Evolutionary conservation across 2,329 filamentous ascomycete species (phyloP).

Genomic region (Colletotrichum camelliae): DNA sequence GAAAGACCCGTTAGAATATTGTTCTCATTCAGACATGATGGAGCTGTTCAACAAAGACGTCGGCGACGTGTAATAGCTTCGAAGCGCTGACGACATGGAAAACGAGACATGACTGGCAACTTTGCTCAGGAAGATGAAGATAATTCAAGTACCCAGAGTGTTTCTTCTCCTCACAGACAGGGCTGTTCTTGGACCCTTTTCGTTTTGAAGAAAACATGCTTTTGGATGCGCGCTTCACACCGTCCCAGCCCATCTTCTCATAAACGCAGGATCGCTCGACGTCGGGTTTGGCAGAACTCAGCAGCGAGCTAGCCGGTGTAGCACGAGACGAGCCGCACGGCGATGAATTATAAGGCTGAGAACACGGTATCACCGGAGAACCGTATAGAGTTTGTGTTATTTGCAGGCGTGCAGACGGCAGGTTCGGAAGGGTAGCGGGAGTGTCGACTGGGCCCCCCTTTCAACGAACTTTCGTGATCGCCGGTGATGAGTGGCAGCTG

Average conservation of each 20-base stretch:
- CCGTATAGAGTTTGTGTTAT: not conserved
- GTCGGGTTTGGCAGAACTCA: not conserved
- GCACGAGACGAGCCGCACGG: not conserved
- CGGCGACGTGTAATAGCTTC: not conserved
- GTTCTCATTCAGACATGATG: not conserved
- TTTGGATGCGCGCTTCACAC: conserved; percentile 38
- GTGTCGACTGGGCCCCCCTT: not conserved
- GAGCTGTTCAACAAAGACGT: not conserved
- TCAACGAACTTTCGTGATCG: not conserved
- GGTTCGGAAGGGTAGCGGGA: not conserved
- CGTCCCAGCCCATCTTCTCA: conserved; percentile 42
- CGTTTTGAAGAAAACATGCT: conserved; percentile 35
- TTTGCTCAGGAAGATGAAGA: conserved; percentile 10
- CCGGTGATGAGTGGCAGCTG: conserved; percentile 1
- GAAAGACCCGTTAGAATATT: not conserved
- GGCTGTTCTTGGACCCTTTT: conserved; percentile 25
- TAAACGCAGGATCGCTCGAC: not conserved
- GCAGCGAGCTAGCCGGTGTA: not conserved
- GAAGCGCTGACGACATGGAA: not conserved
- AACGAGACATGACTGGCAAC: not conserved
- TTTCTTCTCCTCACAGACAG: conserved; percentile 6
- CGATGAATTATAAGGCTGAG: not conserved
- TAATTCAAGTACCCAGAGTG: conserved; percentile 17
- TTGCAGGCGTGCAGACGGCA: not conserved
- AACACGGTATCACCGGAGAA: not conserved